Evolutionary conservation across 768 basidiomycete genomes (phyloP), one percentile per base, ranked within the genome.

Genomic region (Agaricus subrufescens): DNA sequence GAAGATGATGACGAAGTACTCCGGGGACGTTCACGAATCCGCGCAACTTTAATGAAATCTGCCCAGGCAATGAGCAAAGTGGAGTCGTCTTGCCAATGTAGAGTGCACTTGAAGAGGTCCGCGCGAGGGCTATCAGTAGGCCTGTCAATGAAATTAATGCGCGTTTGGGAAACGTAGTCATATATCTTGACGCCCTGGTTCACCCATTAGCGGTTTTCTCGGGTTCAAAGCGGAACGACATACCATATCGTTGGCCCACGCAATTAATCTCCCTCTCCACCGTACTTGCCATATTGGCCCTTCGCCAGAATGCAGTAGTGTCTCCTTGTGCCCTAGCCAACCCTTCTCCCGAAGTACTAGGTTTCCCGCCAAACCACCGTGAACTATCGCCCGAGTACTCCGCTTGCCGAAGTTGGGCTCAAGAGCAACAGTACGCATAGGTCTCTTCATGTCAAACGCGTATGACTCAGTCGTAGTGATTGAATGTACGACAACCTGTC

Each of bases 271-370:
- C 1, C 85, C 87, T 63, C 84, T 76, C 97, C 97, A 98, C 56
- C 87, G 80, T 9, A 87, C 84, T 50, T 86, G 85, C 94, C 94
- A 98, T 51, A 99, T 91, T 0, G 97, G 92, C 10, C 96, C 97
- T 71, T 98, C 97, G 3, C 88, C 90, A 4, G 67, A 76, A 65
- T 94, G 87, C 19, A 97, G 67, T 5, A 87, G 69, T 0, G 87
- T 91, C 67, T 96, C 94, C 65, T 91, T 97, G 64, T 97, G 91
- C 0, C 96, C 94, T 1, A 98, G 72, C 95, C 97, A 98, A 5
- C 94, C 91, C 66, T 97, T 98, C 75, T 98, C 96, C 60, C 90
- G 84, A 62, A 97, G 63, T n/a, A 91, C 75, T 27, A 99, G 73
- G 23, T 79, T 84, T 3, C 97, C 96, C 0, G 91, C 88, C 79